A percentile compares a stretch with the other conserved stretches of the same genome.
Conservation (phyloP, 148 eudicot species). For the Chenopodium formosanum region DNA sequence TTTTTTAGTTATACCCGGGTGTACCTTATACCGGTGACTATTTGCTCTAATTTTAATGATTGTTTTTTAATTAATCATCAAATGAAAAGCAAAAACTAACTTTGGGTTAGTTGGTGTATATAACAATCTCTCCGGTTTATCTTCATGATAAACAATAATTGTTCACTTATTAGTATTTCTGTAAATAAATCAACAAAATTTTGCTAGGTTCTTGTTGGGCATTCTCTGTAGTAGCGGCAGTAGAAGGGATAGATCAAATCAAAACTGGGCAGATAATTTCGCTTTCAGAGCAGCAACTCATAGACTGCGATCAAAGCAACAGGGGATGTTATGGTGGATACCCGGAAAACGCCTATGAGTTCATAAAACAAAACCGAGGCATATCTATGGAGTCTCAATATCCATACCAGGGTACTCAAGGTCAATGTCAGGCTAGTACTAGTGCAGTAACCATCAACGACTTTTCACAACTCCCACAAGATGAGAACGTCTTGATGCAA, state of each 20-base stretch:
- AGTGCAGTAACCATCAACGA: background rate
- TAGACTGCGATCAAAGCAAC: constrained; percentile 29
- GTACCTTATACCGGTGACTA: too few species aligned
- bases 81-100: too few species aligned
- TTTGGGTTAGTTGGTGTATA: too few species aligned
- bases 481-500: constrained; percentile 27
- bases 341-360: constrained; percentile 33
- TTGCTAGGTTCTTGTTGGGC: constrained; percentile 50
- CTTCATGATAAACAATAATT: too few species aligned
- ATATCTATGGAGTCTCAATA: constrained; percentile 39
- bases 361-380: constrained; percentile 37
- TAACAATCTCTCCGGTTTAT: too few species aligned
- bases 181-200: too few species aligned
- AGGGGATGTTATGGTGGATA: constrained; percentile 25
- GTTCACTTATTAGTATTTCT: too few species aligned
- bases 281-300: constrained; percentile 47
- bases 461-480: constrained; percentile 24
- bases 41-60: too few species aligned
- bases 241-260: constrained; percentile 37
- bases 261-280: constrained; percentile 31
- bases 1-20: too few species aligned
- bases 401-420: constrained; percentile 33
- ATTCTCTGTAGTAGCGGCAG: constrained; percentile 45
- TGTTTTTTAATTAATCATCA: too few species aligned
- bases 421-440: background rate